phyloP scores from a whole-genome alignment of 805 yeast species.

The Wickerhamomyces rabaulensis region DNA sequence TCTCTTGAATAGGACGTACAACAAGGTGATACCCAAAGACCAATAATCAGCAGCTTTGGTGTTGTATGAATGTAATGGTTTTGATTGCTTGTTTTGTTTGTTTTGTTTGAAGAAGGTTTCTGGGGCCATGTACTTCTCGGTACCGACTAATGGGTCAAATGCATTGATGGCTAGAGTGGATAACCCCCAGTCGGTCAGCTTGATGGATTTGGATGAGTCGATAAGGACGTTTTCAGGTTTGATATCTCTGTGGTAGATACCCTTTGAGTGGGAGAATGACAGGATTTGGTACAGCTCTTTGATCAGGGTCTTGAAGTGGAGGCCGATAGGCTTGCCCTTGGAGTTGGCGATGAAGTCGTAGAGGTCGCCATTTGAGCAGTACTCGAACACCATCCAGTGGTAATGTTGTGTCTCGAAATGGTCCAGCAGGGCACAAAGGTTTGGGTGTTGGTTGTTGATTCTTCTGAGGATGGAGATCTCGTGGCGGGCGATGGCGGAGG shows the following conservation, averaged over 20 bases:
- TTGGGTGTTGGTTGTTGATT: conserved; percentile 30
- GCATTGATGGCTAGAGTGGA: conserved; percentile 37
- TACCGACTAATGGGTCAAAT: conserved; percentile 48
- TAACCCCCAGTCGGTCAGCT: conserved; percentile 73
- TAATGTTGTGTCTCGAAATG: conserved; percentile 48
- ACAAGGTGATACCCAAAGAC: conserved; percentile 79
- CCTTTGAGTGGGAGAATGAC: conserved; percentile 47
- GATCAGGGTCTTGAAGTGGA: conserved; percentile 33
- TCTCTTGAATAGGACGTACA: conserved; percentile 76
- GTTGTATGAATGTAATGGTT: conserved; percentile 39
- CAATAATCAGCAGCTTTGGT: conserved; percentile 79
- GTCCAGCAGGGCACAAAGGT: conserved; percentile 55
- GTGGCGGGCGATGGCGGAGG: conserved; percentile 43
- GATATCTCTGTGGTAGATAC: conserved; percentile 65
- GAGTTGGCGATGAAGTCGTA: conserved; percentile 43
- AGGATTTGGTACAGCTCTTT: conserved; percentile 50
- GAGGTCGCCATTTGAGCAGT: conserved; percentile 61
- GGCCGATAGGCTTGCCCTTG: conserved; percentile 14
- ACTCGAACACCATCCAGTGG: conserved; percentile 58
- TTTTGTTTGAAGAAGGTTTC: conserved; percentile 56
- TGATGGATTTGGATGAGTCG: conserved; percentile 44
- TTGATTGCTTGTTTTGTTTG: conserved; percentile 1
- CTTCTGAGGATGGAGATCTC: conserved; percentile 40
- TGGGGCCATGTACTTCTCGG: conserved; percentile 91
- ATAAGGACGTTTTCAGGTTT: conserved; percentile 69